Base-by-base conservation (phyloP, 345 rosid species). In the Populus ilicifolia region DNA sequence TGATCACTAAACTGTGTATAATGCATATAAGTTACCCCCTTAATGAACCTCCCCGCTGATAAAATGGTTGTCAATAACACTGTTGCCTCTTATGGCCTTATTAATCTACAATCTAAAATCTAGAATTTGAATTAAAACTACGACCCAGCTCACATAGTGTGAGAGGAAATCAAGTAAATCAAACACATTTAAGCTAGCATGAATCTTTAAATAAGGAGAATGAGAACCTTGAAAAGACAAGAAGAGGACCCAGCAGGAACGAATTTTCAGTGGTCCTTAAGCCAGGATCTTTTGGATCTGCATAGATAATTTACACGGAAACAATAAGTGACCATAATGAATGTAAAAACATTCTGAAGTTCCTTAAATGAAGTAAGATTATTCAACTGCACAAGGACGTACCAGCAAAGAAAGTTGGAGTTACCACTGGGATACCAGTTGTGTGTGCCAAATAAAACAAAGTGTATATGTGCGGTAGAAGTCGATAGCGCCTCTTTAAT, bases 341-440 rank as follows among this genome's bases (percentile, higher is more conserved):
- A 25, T 44, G 25, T 18, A 65, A 61, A 16, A 66, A 7, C 18
- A 38, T 20, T 74, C 69, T 25, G 41, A 67, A 64, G 44, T 70
- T 46, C 66, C 38, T 39, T 54, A 64, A 59, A 72, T 71, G 67
- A 66, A 70, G 41, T 61, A 67, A 72, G 73, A 71, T 44, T 36
- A 5, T 75, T 50, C 52, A 54, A 72, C 16, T 59, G 69, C 76
- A 67, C 64, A 80, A 72, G 38, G 61, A 63, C 89, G 35, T 84
- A 93, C 98, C 97, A 75, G 97, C 90, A 50, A 94, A 93, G 79
- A 93, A 93, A 9, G 89, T 79, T 9, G 98, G 98, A 71, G 88
- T 82, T 77, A 95, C 97, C 80, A 94, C 95, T 2, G 87, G 94
- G 81, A 88, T 84, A 70, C 98, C 97, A 44, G 78, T 83, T 35